Base-by-base conservation (phyloP, 2,329 filamentous ascomycete species). In the Hawksworthiomyces lignivorus region DNA sequence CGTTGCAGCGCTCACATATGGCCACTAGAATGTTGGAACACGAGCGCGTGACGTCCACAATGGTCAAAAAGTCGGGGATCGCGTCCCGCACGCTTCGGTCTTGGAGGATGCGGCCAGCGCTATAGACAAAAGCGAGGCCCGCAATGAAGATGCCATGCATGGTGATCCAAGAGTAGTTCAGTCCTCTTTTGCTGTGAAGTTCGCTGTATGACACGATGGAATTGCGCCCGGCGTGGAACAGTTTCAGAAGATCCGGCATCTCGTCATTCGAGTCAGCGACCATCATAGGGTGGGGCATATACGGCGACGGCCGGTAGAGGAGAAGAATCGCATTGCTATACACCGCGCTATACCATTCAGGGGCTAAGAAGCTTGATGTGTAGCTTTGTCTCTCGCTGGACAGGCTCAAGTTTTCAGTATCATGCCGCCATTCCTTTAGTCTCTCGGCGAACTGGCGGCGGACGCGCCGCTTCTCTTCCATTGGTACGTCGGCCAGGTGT, bases 251-350 rank as follows among this genome's bases (percentile, higher is more conserved):
- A n/a, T 45, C 37, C 3, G 41, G 21, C 29, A 12, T 6, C 12
- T 36, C 39, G 21, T 44, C 39, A 19, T 39, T 35, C 14, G 27
- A 15, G 12, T 40, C 28, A 5, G 24, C 27, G 17, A 21, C 20
- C 26, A 45, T 29, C 3, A 32, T 26, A 11, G 35, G 41, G 15
- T 47, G 39, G 4, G 41, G 38, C 12, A 48, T 12, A 28, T 24
- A 45, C 2, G 46, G 36, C n/a, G 43, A 46, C 7, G 44, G 44
- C 17, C 44, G 39, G 36, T 45, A 48, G 3, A 48, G 46, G 17
- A 48, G 35, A n/a, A 48, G 32, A 12, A 43, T 36, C 10, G 43
- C 43, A 32, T 45, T 48, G 39, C 24, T 39, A 36, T 43, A 45
- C n/a, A 45, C 35, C 22, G 46, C 46, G 3, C 22, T 29, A 20